phyloP scores from a whole-genome alignment of 192 early-diverging fungal genomes.

The Podila minutissima region DNA sequence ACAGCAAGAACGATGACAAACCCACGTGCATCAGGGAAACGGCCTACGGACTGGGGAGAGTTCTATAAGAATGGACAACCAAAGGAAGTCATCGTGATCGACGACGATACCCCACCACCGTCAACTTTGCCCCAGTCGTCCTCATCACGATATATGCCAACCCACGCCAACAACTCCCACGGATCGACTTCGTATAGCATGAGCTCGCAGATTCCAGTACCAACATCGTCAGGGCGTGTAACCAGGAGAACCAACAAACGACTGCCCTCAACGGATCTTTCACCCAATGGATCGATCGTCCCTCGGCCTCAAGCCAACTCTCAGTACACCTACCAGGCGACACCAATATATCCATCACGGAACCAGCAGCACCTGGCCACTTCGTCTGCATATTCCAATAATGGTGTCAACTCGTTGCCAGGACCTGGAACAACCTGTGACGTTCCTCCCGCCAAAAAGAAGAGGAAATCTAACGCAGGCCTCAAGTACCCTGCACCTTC shows the following conservation, averaged over 20 bases:
- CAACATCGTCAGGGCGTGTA: slow-evolving; percentile 9
- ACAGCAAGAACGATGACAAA: not conserved
- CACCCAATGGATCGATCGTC: slow-evolving; percentile 6
- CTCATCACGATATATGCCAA: slow-evolving; percentile 11
- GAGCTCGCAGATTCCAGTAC: slow-evolving; percentile 10
- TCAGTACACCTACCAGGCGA: slow-evolving; percentile 3
- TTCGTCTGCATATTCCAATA: not conserved
- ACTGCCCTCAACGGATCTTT: slow-evolving; percentile 23
- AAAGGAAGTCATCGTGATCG: slow-evolving; percentile 52
- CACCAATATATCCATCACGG: slow-evolving; percentile 9
- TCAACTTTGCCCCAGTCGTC: slow-evolving; percentile 34
- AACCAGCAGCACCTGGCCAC: not conserved
- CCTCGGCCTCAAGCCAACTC: slow-evolving; percentile 8
- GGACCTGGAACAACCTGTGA: slow-evolving; percentile 1
- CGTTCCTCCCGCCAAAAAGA: slow-evolving; percentile 26
- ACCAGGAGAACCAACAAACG: slow-evolving; percentile 44
- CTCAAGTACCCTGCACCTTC: slow-evolving; percentile 17
- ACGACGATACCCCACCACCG: slow-evolving; percentile 49
- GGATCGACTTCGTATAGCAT: not conserved
- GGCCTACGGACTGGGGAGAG: slow-evolving; percentile 24
- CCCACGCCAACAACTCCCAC: not conserved
- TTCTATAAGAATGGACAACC: slow-evolving; percentile 53
- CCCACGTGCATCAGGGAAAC: no score
- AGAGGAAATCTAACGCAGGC: slow-evolving; percentile 22
- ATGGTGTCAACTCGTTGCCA: slow-evolving; percentile 1